These are phyloP conservation scores for Colletotrichum sp. DNA, from an alignment of 2,329 filamentous ascomycete genomes.

Conservation along the genomic window DNA sequence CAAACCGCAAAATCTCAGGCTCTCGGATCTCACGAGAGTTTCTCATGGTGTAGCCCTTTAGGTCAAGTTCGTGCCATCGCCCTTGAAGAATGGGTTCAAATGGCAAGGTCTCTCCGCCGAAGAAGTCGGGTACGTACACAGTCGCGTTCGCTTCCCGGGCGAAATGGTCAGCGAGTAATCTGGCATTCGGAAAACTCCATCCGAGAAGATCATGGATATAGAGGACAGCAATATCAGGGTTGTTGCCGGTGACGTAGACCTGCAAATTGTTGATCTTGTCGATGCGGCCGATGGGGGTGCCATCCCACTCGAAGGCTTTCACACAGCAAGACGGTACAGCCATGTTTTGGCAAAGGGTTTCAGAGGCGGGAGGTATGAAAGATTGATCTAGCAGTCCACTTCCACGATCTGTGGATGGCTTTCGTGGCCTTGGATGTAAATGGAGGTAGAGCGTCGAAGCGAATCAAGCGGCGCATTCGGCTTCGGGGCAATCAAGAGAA, in stretches of 20 bases:
- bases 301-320: constrained; percentile 45
- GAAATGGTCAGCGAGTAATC: constrained; percentile 51
- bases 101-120: constrained; percentile 37
- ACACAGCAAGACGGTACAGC: constrained; percentile 31
- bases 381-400: not conserved
- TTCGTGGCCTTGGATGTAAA: not conserved
- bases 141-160: constrained; percentile 48
- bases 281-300: constrained; percentile 35
- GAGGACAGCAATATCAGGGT: constrained; percentile 37
- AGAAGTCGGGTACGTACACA: constrained; percentile 45
- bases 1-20: constrained; percentile 43
- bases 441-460: not conserved
- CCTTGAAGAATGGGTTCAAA: constrained; percentile 31
- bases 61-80: constrained; percentile 37
- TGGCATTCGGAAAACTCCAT: constrained; percentile 48
- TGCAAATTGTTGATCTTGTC: constrained; percentile 34
- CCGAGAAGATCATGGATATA: constrained; percentile 44
- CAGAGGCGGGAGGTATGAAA: not conserved
- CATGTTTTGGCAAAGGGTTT: not conserved
- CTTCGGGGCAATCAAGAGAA: not conserved
- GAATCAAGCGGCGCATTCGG: not conserved
- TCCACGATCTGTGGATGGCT: not conserved
- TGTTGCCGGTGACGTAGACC: constrained; percentile 41
- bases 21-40: constrained; percentile 41
- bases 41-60: constrained; percentile 39